Base-by-base conservation (phyloP, 257 asterid genomes). In the Linaria vulgaris region DNA sequence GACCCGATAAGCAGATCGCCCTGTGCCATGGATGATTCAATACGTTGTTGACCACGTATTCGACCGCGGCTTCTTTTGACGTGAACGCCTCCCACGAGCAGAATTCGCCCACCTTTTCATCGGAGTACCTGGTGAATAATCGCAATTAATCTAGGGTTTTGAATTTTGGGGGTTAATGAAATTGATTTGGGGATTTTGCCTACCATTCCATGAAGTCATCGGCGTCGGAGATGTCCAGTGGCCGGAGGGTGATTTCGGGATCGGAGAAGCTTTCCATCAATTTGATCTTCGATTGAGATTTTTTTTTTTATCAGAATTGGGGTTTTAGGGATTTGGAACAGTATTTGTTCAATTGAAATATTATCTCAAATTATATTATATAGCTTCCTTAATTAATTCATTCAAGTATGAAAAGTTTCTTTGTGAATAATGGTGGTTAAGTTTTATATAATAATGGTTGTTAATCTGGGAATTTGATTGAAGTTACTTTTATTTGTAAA, bases 51-150 rank as follows among this genome's bases (percentile, higher is more conserved):
- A 34, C 27, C 15, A 91, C 59, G 75, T 79, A 65, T 0, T 68
- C 57, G 4, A 72, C 25, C 30, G 82, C 95, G 4, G 76, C 75
- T 41, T 88, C 90, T 50, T 61, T 82, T 45, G 95, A 68, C n/a
- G 81, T 39, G 69, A 73, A 81, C 6, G 72, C 37, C 17, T 76
- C 80, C 92, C 92, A 86, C 66, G 94, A 73, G 72, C 92, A 84
- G 79, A 79, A 91, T 57, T 71, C 61, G 69, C 84, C 73, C 21
- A 86, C 98, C 14, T 77, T 79, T 16, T 80, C 92, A 74, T 91
- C 94, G 8, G 76, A 69, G 0, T 68, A 74, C 81, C 81, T 76
- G 72, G 44, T 39, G 4, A n/a, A n/a, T n/a, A n/a, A n/a, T n/a
- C n/a, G n/a, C n/a, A n/a, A n/a, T n/a, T n/a, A n/a, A n/a, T n/a